Conservation (phyloP, 2,329 filamentous ascomycete species). For the Colletotrichum spaethianum region DNA sequence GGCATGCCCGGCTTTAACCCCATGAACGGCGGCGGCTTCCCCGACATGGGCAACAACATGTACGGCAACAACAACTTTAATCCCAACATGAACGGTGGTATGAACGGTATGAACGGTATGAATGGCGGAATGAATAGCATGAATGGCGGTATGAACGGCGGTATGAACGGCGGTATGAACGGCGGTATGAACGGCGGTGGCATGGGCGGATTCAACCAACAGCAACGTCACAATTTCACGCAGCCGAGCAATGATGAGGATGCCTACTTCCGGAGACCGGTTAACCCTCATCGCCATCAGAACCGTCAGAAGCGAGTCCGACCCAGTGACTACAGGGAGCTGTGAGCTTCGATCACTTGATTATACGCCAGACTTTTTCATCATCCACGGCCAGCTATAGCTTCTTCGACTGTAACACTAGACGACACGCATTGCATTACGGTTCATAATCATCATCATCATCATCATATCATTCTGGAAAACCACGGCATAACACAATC, state of each 20-base stretch:
- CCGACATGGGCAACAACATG: constrained; percentile 49
- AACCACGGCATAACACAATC: constrained; percentile 30
- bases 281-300: constrained; percentile 93
- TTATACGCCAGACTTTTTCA: background rate
- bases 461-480: too few relatives aligned
- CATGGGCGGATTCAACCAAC: constrained; percentile 34
- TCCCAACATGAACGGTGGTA: constrained; percentile 47
- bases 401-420: constrained; percentile 32
- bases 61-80: constrained; percentile 55
- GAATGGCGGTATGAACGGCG: constrained; percentile 43
- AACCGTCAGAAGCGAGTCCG: constrained; percentile 84
- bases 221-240: constrained; percentile 55
- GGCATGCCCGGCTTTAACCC: constrained; percentile 41
- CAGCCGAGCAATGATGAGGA: constrained; percentile 81
- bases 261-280: constrained; percentile 94
- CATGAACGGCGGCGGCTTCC: constrained; percentile 45
- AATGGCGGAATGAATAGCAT: constrained; percentile 49
- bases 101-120: constrained; percentile 52
- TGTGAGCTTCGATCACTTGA: constrained; percentile 61
- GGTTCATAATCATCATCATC: constrained; percentile 26
- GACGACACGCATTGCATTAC: constrained; percentile 33
- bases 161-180: constrained; percentile 43
- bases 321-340: constrained; percentile 91
- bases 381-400: background rate
- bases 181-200: constrained; percentile 50